Percentiles rank a stretch among this genome's conserved stretches.
Evolutionary conservation across 768 basidiomycete genomes (phyloP).

Genomic region (Russula compacta): DNA sequence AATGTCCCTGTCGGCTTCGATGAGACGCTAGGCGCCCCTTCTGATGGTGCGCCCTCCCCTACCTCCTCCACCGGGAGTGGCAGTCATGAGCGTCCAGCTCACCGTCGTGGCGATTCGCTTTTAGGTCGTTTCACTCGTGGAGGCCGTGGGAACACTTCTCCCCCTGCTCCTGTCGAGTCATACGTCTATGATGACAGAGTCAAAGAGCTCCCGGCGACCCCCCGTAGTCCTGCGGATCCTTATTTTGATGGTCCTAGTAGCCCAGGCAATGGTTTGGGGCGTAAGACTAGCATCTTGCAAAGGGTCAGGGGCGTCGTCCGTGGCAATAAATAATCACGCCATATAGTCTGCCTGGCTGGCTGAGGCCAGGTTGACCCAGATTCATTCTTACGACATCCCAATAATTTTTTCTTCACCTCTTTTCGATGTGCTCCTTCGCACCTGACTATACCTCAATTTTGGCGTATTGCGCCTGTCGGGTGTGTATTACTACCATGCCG

Average conservation of each 20-base stretch:
- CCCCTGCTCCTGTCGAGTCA: conserved; percentile 34
- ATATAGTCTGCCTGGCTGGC: background rate
- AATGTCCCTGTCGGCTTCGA: conserved; percentile 60
- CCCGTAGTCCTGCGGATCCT: conserved; percentile 23
- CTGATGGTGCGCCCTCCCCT: conserved; percentile 34
- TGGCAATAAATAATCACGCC: conserved; percentile 12
- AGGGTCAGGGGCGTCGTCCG: conserved; percentile 18
- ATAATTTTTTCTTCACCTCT: conserved; percentile 2
- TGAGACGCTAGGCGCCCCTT: conserved; percentile 31
- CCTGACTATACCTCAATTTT: conserved; percentile 8
- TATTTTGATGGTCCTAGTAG: conserved; percentile 4
- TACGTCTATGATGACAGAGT: conserved; percentile 56
- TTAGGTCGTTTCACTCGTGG: conserved; percentile 58
- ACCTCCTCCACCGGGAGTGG: conserved; percentile 33
- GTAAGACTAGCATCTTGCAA: conserved; percentile 19
- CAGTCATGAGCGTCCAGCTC: conserved; percentile 43
- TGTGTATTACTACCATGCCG: background rate
- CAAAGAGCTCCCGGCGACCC: conserved; percentile 46
- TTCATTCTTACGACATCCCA: background rate
- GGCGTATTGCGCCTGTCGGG: background rate
- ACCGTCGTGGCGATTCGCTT: conserved; percentile 66
- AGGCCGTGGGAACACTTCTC: conserved; percentile 31
- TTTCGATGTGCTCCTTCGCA: background rate
- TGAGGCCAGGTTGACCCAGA: background rate
- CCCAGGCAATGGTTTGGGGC: conserved; percentile 13